These are phyloP conservation scores for Pythium sukuiense DNA, from an alignment of 352 stramenopile genomes.

Conservation along the genomic window DNA sequence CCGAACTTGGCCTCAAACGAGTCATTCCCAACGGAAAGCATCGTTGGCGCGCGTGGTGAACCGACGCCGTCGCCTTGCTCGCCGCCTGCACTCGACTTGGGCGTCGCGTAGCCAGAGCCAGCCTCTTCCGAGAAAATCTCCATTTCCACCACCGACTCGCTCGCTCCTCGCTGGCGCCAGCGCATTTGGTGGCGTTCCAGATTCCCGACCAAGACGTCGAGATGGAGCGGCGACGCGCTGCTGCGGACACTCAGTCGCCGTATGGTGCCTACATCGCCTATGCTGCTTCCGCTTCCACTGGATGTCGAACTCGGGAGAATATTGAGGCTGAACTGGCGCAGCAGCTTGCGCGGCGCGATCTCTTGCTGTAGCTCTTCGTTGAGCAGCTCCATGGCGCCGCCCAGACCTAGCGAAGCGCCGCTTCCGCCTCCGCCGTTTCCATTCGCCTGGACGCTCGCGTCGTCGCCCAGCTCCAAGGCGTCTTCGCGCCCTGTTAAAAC, in stretches of 20 bases:
- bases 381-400: constrained; percentile 43
- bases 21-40: constrained; percentile 28
- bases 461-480: constrained; percentile 2
- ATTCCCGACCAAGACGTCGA: constrained; percentile 50
- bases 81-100: not conserved
- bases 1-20: constrained; percentile 75
- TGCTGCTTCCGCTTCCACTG: constrained; percentile 12
- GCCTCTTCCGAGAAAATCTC: constrained; percentile 11
- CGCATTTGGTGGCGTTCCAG: constrained; percentile 64
- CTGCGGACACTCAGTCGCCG: constrained; percentile 21
- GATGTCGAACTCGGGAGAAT: constrained; percentile 39
- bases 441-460: not conserved
- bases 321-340: constrained; percentile 80
- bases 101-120: not conserved
- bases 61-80: not conserved
- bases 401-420: constrained; percentile 4
- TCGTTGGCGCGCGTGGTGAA: not conserved
- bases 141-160: constrained; percentile 23
- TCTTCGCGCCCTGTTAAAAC: constrained; percentile 4
- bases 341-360: constrained; percentile 62
- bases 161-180: constrained; percentile 38
- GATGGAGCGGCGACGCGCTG: constrained; percentile 35
- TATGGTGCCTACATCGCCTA: constrained; percentile 12
- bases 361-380: constrained; percentile 69
- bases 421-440: not conserved